Conservation (phyloP, 306 rosid species). For the Betula pendula region DNA sequence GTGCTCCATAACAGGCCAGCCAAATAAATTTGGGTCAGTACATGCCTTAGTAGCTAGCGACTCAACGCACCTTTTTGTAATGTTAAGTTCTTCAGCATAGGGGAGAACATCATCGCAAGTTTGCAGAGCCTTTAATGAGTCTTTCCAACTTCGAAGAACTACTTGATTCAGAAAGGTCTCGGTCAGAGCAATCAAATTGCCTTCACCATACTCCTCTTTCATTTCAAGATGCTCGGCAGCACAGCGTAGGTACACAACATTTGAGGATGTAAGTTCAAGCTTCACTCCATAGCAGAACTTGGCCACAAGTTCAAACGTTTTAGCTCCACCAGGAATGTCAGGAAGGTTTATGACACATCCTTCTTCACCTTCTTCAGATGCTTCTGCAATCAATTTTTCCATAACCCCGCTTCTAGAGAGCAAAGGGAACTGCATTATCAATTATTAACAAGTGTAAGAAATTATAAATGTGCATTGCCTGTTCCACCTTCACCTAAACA, state of each 20-base stretch:
- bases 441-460: slow-evolving; percentile 23
- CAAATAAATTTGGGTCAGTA: slow-evolving; percentile 89
- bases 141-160: slow-evolving; percentile 85
- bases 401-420: slow-evolving; percentile 95
- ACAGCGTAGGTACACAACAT: slow-evolving; percentile 83
- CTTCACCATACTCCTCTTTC: slow-evolving; percentile 94
- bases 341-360: slow-evolving; percentile 52
- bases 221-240: slow-evolving; percentile 91
- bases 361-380: slow-evolving; percentile 70
- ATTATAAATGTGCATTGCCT: slow-evolving; percentile 7
- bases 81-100: slow-evolving; percentile 69
- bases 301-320: slow-evolving; percentile 89
- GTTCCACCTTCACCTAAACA: slow-evolving; percentile 3
- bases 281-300: slow-evolving; percentile 97
- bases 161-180: slow-evolving; percentile 83
- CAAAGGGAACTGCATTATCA: slow-evolving; percentile 87
- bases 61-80: slow-evolving; percentile 85
- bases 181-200: slow-evolving; percentile 68
- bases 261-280: slow-evolving; percentile 91
- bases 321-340: slow-evolving; percentile 90
- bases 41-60: slow-evolving; percentile 84
- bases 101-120: slow-evolving; percentile 62
- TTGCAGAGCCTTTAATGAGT: slow-evolving; percentile 87
- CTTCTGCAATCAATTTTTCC: slow-evolving; percentile 79
- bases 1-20: slow-evolving; percentile 93